These are phyloP conservation scores for Rhodotorula mucilaginosa DNA, from an alignment of 1,284 basidiomycete species.

Conservation along the genomic window DNA sequence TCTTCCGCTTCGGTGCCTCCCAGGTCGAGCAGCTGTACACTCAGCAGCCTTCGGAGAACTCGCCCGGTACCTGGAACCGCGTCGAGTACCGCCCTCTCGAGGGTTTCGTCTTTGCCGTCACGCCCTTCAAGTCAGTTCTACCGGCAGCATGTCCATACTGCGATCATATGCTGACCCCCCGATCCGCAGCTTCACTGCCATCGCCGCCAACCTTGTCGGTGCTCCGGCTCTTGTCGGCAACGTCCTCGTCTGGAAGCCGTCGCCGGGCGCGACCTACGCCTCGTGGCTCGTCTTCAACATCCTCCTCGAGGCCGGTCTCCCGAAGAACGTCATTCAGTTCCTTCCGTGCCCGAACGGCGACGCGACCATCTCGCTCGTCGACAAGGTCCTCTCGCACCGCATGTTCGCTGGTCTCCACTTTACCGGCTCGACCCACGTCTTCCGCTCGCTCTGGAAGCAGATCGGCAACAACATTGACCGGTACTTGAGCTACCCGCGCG, in stretches of 20 bases:
- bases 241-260: constrained; percentile 95
- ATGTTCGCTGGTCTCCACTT: constrained; percentile 90
- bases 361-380: constrained; percentile 57
- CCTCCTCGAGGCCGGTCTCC: constrained; percentile 88
- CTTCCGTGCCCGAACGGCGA: constrained; percentile 59
- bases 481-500: constrained; percentile 85
- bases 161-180: not conserved
- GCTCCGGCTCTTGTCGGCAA: constrained; percentile 94
- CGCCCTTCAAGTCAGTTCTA: constrained; percentile 86
- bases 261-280: constrained; percentile 89
- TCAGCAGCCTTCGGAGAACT: constrained; percentile 84
- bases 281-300: constrained; percentile 93
- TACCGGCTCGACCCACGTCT: constrained; percentile 92
- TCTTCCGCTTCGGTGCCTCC: constrained; percentile 94
- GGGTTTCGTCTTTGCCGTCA: constrained; percentile 95
- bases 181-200: constrained; percentile 64
- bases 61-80: constrained; percentile 90
- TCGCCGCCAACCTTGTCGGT: constrained; percentile 81
- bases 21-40: constrained; percentile 92
- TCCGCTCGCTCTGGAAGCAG: constrained; percentile 94
- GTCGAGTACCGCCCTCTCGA: constrained; percentile 94
- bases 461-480: constrained; percentile 82
- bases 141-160: no score
- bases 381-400: constrained; percentile 69
- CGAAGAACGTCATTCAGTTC: constrained; percentile 94